These are phyloP conservation scores for Coniferiporia weirii DNA, from an alignment of 1,284 basidiomycete genomes.

Conservation along the genomic window DNA sequence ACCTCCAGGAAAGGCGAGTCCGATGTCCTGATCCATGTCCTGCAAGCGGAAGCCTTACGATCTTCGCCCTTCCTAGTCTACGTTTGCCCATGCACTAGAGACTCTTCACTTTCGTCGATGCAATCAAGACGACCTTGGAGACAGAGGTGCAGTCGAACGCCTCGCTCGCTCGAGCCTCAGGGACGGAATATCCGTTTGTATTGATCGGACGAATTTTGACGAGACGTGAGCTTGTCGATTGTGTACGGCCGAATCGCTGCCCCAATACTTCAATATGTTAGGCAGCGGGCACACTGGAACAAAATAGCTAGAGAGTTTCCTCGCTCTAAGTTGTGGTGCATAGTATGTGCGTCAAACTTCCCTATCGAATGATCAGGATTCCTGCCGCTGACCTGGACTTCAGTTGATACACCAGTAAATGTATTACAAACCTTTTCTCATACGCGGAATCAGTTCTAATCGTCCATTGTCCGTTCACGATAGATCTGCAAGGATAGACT, in stretches of 20 bases:
- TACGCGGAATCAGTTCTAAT: background rate
- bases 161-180: constrained; percentile 44
- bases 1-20: constrained; percentile 55
- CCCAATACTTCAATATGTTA: constrained; percentile 25
- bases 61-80: constrained; percentile 41
- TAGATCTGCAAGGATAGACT: constrained; percentile 18
- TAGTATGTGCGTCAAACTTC: constrained; percentile 53
- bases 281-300: constrained; percentile 68
- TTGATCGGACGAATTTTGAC: constrained; percentile 71
- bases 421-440: constrained; percentile 5
- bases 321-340: constrained; percentile 55
- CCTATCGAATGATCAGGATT: background rate
- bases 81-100: constrained; percentile 63
- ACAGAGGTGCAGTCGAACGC: constrained; percentile 52
- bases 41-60: background rate
- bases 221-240: constrained; percentile 34
- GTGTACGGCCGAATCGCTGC: background rate
- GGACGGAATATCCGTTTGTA: constrained; percentile 58
- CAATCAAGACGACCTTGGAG: constrained; percentile 63
- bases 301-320: constrained; percentile 59
- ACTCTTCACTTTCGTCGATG: constrained; percentile 55
- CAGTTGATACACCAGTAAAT: constrained; percentile 17
- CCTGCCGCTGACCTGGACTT: background rate
- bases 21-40: background rate
- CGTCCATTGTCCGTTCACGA: background rate